These are phyloP conservation scores for Aspergillus diversus DNA, from an alignment of 495 filamentous ascomycete genomes.

Conservation along the genomic window DNA sequence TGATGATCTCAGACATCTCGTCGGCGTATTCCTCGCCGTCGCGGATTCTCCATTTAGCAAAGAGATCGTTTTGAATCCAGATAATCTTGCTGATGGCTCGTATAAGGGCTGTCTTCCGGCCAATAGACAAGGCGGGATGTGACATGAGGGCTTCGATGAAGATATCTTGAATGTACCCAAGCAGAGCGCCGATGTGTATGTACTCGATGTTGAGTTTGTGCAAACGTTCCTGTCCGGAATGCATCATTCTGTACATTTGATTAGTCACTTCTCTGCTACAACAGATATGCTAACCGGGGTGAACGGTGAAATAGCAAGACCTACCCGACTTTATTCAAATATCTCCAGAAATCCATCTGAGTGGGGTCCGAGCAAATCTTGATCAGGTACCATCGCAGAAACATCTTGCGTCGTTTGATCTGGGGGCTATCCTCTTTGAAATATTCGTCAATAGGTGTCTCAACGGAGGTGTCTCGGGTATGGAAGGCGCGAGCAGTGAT, in stretches of 20 bases:
- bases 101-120: constrained; percentile 67
- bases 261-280: constrained; percentile 9
- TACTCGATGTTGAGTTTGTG: constrained; percentile 75
- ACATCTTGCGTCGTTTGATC: constrained; percentile 76
- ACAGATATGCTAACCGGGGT: not conserved
- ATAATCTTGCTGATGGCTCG: constrained; percentile 65
- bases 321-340: constrained; percentile 75
- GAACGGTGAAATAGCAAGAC: constrained; percentile 17
- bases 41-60: constrained; percentile 73
- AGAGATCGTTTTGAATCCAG: constrained; percentile 81
- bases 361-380: constrained; percentile 72
- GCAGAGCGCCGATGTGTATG: constrained; percentile 69
- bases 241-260: constrained; percentile 59
- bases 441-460: constrained; percentile 62
- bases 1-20: constrained; percentile 54
- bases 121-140: constrained; percentile 63
- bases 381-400: constrained; percentile 69
- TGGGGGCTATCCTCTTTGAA: constrained; percentile 68
- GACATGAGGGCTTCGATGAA: constrained; percentile 73
- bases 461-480: constrained; percentile 65
- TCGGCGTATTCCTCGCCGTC: constrained; percentile 73
- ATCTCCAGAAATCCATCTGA: constrained; percentile 76
- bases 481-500: constrained; percentile 74
- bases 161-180: constrained; percentile 75
- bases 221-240: constrained; percentile 64